Percentiles rank a stretch among this genome's conserved stretches.
Conservation (phyloP, 2,329 filamentous ascomycete species). For the Pezicula carpinea region DNA sequence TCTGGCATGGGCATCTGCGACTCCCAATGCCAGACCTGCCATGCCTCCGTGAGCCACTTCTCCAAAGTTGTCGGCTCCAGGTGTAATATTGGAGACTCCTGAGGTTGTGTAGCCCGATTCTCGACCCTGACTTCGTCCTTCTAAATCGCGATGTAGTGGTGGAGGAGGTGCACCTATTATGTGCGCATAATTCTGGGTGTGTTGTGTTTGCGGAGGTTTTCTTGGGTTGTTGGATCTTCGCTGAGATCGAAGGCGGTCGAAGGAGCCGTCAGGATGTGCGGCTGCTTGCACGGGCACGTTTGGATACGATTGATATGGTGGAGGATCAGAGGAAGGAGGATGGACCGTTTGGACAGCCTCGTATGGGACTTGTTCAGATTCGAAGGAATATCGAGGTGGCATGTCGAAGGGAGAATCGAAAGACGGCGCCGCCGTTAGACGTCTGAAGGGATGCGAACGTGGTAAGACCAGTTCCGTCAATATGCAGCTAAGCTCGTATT, state of each 20-base stretch:
- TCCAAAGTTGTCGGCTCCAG: conserved; percentile 64
- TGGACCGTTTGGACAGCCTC: neutral
- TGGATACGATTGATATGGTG: conserved; percentile 10
- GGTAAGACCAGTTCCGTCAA: no score
- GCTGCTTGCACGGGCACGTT: conserved; percentile 9
- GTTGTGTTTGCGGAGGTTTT: conserved; percentile 9
- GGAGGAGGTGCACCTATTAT: conserved; percentile 21
- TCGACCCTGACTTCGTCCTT: conserved; percentile 21
- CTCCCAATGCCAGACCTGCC: conserved; percentile 60
- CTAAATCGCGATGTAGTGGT: conserved; percentile 26
- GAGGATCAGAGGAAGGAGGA: conserved; percentile 6
- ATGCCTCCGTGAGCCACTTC: conserved; percentile 60
- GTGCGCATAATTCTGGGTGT: conserved; percentile 13
- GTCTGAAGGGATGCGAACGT: neutral
- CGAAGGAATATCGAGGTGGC: conserved; percentile 17
- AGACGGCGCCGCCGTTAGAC: neutral
- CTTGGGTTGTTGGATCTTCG: conserved; percentile 15
- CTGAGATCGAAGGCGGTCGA: conserved; percentile 19
- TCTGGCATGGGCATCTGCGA: conserved; percentile 59
- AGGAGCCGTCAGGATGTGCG: conserved; percentile 21
- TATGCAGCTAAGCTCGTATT: no score
- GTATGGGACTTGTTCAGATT: conserved; percentile 8
- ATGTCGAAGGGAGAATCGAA: conserved; percentile 9
- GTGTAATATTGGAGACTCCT: conserved; percentile 40
- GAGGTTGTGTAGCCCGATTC: conserved; percentile 19